These are phyloP conservation scores for Blastobotrys mokoenaii DNA, from an alignment of 805 yeast species.

Conservation along the genomic window DNA sequence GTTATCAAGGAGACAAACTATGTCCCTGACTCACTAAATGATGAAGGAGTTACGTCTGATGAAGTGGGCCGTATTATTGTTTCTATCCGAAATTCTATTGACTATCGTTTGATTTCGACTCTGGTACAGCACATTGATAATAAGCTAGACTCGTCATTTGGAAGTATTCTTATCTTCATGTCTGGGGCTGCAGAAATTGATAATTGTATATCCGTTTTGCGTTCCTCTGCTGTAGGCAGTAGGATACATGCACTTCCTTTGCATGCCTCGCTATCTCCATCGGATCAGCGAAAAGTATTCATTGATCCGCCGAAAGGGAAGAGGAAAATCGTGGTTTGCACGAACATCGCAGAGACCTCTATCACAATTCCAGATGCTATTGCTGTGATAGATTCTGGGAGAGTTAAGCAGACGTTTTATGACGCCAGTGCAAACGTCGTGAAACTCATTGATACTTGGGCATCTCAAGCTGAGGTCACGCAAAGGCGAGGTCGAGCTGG, in stretches of 20 bases:
- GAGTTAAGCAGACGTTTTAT: constrained; percentile 69
- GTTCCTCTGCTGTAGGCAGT: constrained; percentile 22
- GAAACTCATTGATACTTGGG: constrained; percentile 70
- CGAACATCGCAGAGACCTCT: constrained; percentile 95
- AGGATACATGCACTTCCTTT: constrained; percentile 51
- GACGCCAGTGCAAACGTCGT: constrained; percentile 63
- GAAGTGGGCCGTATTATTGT: constrained; percentile 26
- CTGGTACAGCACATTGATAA: constrained; percentile 47
- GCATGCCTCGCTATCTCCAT: constrained; percentile 79
- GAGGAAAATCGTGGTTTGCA: constrained; percentile 78
- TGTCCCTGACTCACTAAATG: constrained; percentile 19
- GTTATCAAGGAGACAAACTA: constrained; percentile 53
- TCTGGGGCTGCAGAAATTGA: constrained; percentile 90
- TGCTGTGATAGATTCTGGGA: constrained; percentile 81
- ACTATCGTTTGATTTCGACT: constrained; percentile 60
- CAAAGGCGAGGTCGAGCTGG: constrained; percentile 99
- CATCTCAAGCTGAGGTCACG: constrained; percentile 78
- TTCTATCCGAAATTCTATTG: constrained; percentile 37
- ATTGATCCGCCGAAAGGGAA: constrained; percentile 40
- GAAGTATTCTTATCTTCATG: constrained; percentile 75
- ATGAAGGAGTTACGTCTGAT: constrained; percentile 13
- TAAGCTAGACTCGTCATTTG: constrained; percentile 38
- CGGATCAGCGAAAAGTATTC: constrained; percentile 76
- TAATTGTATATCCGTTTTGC: constrained; percentile 35
- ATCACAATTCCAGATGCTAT: constrained; percentile 94